A percentile compares a stretch with the other conserved stretches of the same genome.
Conservation (phyloP, 768 basidiomycete genomes). For the Fibroporia radiculosa region DNA sequence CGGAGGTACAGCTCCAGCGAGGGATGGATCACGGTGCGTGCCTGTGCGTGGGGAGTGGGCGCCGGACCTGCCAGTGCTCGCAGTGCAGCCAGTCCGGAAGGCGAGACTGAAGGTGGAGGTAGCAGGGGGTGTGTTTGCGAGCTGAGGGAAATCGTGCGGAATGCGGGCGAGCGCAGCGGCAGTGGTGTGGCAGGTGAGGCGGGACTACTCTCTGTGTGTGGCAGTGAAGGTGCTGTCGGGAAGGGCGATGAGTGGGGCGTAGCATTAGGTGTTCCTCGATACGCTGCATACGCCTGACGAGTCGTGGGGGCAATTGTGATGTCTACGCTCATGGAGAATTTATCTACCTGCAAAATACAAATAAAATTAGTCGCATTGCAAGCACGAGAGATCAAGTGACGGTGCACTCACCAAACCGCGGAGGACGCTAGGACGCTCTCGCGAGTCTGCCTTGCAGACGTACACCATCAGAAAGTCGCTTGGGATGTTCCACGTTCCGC, state of each 20-base stretch:
- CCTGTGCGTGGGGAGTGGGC: conserved; percentile 10
- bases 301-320: conserved; percentile 31
- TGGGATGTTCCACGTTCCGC: conserved; percentile 49
- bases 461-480: conserved; percentile 66
- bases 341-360: conserved; percentile 51
- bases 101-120: conserved; percentile 22
- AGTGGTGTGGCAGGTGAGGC: conserved; percentile 21
- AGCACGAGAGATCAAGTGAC: neutral
- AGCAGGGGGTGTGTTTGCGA: conserved; percentile 8
- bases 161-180: conserved; percentile 2
- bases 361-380: neutral
- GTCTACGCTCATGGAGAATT: conserved; percentile 70
- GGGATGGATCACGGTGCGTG: conserved; percentile 39
- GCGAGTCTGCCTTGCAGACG: conserved; percentile 57
- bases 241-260: conserved; percentile 15
- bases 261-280: conserved; percentile 31
- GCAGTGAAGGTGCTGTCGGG: conserved; percentile 9
- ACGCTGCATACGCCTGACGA: conserved; percentile 22
- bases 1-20: conserved; percentile 55
- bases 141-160: neutral
- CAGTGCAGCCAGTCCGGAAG: conserved; percentile 21
- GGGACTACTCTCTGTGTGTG: conserved; percentile 15
- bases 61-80: conserved; percentile 19
- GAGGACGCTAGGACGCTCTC: conserved; percentile 60
- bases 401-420: conserved; percentile 48